Conservation (phyloP, 176 grass and related monocot species). For the Sorghum bicolor region Sorghum_bicolor_NCBIv3 NC_012870.2:74267501-74268000, state of each 20-base stretch:
- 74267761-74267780: constrained; percentile 81
- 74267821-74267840: constrained; percentile 94
- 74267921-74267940: constrained; percentile 8
- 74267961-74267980: constrained; percentile 41
- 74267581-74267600: constrained; percentile 98
- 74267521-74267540: constrained; percentile 11
- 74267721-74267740: constrained; percentile 94
- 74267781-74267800: constrained; percentile 93
- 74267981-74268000: constrained; percentile 20
- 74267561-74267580: constrained; percentile 86
- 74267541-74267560: constrained; percentile 40
- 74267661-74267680: constrained; percentile 89
- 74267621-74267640: constrained; percentile 96
- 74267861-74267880: constrained; percentile 70
- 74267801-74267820: constrained; percentile 90
- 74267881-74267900: constrained; percentile 3
- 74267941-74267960: constrained; percentile 13
- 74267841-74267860: constrained; percentile 95
- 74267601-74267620: constrained; percentile 77
- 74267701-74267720: constrained; percentile 94
- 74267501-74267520: neutral
- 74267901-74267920: constrained; percentile 23
- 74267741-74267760: constrained; percentile 97
- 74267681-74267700: constrained; percentile 79
- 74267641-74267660: constrained; percentile 84